A percentile compares a stretch with the other conserved stretches of the same genome.
phyloP scores from a whole-genome alignment of 441 rosid species.

The Adansonia madagascariensis region DNA sequence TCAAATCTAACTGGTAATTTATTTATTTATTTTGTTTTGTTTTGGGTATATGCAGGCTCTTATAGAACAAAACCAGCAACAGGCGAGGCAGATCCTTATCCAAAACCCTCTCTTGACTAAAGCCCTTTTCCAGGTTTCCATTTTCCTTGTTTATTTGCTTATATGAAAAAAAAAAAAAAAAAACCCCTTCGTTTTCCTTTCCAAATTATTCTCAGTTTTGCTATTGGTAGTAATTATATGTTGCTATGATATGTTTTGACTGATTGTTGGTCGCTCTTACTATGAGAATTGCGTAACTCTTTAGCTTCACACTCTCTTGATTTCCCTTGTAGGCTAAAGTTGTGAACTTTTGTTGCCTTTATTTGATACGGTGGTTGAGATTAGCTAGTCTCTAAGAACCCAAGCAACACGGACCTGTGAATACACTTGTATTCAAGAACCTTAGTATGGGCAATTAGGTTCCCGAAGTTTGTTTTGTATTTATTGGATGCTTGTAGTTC shows the following conservation, averaged over 20 bases:
- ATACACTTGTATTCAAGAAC: not conserved
- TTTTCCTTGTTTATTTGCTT: not conserved
- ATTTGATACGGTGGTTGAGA: not conserved
- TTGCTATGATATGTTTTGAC: not conserved
- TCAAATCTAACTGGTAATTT: not conserved
- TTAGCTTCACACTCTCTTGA: not conserved
- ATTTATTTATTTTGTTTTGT: not conserved
- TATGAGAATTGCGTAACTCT: not conserved
- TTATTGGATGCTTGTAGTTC: not conserved
- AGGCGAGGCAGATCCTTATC: conserved; percentile 81
- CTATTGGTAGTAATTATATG: not conserved
- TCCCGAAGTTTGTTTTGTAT: not conserved
- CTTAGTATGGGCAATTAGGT: not conserved
- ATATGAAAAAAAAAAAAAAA: too few species aligned
- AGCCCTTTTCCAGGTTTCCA: conserved; percentile 82
- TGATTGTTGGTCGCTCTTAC: not conserved
- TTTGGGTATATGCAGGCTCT: conserved; percentile 48
- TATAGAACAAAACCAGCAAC: conserved; percentile 89
- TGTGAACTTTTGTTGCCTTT: not conserved
- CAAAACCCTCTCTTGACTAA: conserved; percentile 87
- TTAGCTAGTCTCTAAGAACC: not conserved
- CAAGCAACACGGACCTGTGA: not conserved
- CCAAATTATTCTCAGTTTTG: not conserved
- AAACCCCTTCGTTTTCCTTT: not conserved
- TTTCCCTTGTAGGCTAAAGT: conserved; percentile 5